Evolutionary conservation across 208 protist genomes (phyloP).

Genomic region (Wallacemonas rigidus): DNA sequence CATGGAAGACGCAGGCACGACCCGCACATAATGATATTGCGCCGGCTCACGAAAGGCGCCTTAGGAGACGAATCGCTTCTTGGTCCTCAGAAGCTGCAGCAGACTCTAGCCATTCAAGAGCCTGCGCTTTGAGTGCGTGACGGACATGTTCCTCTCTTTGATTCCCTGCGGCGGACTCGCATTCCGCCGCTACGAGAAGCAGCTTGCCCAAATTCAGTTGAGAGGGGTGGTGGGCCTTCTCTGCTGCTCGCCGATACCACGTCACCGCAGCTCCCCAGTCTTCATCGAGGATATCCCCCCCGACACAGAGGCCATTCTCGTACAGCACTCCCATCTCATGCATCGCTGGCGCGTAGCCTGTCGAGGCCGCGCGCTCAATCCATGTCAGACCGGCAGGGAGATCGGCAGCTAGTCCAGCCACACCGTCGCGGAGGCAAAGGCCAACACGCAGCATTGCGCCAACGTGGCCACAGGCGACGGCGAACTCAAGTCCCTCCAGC

Average conservation of each 20-base stretch:
- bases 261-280: slow-evolving; percentile 82
- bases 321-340: slow-evolving; percentile 77
- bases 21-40: not conserved
- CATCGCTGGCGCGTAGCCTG: slow-evolving; percentile 77
- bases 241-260: slow-evolving; percentile 67
- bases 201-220: slow-evolving; percentile 86
- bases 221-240: slow-evolving; percentile 50
- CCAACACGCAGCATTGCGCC: slow-evolving; percentile 76
- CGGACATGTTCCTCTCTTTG: slow-evolving; percentile 16
- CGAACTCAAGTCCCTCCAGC: slow-evolving; percentile 52
- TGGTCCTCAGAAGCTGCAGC: slow-evolving; percentile 54
- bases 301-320: slow-evolving; percentile 42
- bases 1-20: too few relatives aligned
- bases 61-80: slow-evolving; percentile 63
- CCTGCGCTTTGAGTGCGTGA: slow-evolving; percentile 28
- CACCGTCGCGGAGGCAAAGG: slow-evolving; percentile 63
- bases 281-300: slow-evolving; percentile 16
- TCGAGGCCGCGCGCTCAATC: slow-evolving; percentile 57
- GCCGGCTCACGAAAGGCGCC: slow-evolving; percentile 22
- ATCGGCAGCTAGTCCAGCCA: slow-evolving; percentile 40
- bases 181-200: slow-evolving; percentile 42
- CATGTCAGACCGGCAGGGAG: slow-evolving; percentile 52
- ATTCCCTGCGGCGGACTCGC: slow-evolving; percentile 18
- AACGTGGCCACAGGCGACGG: slow-evolving; percentile 42
- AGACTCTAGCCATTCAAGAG: slow-evolving; percentile 55